phyloP scores from a whole-genome alignment of 2,329 filamentous ascomycete species.

The Fusarium nodosum region DNA sequence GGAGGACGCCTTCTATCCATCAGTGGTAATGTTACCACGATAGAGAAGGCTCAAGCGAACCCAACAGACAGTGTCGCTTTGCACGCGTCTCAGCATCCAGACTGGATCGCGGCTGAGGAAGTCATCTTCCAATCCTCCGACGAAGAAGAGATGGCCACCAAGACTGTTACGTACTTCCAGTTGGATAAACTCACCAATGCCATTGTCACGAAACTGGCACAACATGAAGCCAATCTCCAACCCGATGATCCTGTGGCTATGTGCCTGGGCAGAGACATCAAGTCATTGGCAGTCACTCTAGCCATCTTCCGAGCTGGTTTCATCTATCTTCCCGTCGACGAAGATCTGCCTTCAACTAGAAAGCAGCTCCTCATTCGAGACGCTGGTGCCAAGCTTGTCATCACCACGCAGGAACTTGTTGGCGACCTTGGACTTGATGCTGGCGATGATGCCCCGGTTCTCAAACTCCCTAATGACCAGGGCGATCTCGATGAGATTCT shows the following conservation, averaged over 20 bases:
- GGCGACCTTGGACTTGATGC: not conserved
- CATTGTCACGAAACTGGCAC: not conserved
- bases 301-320: conserved; percentile 27
- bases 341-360: conserved; percentile 7
- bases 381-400: conserved; percentile 14
- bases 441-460: fast-evolving
- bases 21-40: not conserved
- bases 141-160: not conserved
- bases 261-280: conserved; percentile 22
- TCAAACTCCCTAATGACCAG: not conserved
- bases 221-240: not conserved
- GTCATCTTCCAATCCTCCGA: conserved; percentile 3
- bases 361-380: conserved; percentile 32
- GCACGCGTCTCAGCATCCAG: conserved; percentile 5
- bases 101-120: conserved; percentile 28
- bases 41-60: fast-evolving
- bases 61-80: not conserved
- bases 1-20: not conserved
- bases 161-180: conserved; percentile 11
- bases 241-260: conserved; percentile 21
- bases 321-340: conserved; percentile 19
- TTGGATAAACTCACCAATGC: conserved; percentile 7
- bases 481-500: fast-evolving
- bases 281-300: conserved; percentile 16
- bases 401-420: conserved; percentile 2